Base-by-base conservation (phyloP, 1,139 yeast genomes). In the Spathaspora sp. region DNA sequence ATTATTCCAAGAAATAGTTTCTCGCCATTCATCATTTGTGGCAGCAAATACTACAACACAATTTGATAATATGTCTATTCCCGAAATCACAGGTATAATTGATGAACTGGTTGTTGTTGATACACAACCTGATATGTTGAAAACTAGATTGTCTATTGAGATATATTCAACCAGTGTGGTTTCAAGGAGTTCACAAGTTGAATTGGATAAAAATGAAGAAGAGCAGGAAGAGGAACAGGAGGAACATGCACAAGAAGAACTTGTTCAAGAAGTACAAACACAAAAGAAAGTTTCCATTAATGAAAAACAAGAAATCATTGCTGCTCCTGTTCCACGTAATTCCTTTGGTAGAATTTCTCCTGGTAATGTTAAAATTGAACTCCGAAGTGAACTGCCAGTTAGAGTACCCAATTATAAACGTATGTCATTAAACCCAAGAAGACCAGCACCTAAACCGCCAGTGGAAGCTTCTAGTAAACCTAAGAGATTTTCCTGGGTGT, bases 391-490 rank as follows among this genome's bases (percentile, higher is more conserved):
- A 6, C 36, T 31, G 36, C 36, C 36, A 3, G 11, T 31, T 3
- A 13, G 18, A 31, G 18, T 31, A 6, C 36, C 36, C 13, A 31
- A 2, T 2, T 31, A 31, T 15, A 31, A 31, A 9, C 59, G 64
- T 47, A 51, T 65, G 39, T 65, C 72, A 41, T 63, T 74, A 54
- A 69, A 65, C 43, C 79, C 81, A 2, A 71, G 70, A 53, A 60
- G 82, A 52, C 66, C 57, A 31, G 81, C 81, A 2, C 82, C 82
- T 11, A 61, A 55, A 42, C 68, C 73, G 43, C 43, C 45, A 36
- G 17, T 27, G 7, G 27, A 45, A 36, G n/a, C 18, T 2, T 16
- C 33, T 3, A n/a, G n/a, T n/a, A 46, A 52, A 41, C 61, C 58
- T 36, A 59, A 63, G 40, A 54, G 69, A 41, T 63, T 65, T 43